phyloP scores from a whole-genome alignment of 1,139 yeast genomes.

The Lodderomyces parapsilosis region DNA sequence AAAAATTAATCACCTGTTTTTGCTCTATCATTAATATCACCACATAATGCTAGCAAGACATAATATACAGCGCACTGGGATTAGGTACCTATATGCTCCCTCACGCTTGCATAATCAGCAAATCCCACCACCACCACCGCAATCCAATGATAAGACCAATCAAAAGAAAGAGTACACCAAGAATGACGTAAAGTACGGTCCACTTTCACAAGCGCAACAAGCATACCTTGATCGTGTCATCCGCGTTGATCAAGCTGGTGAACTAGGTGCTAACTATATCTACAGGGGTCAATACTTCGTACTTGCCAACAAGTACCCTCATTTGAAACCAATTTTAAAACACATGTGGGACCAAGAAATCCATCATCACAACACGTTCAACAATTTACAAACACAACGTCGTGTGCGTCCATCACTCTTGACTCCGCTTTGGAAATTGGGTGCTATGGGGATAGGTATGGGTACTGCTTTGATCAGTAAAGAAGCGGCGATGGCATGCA shows the following conservation, averaged over 20 bases:
- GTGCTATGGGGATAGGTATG: constrained; percentile 84
- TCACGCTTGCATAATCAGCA: not conserved
- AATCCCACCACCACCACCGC: not conserved
- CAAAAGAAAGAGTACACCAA: constrained; percentile 19
- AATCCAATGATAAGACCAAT: not conserved
- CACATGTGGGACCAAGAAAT: constrained; percentile 99
- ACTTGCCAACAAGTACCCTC: constrained; percentile 67
- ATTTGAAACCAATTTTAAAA: constrained; percentile 66
- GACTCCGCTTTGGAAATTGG: constrained; percentile 91
- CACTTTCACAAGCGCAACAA: constrained; percentile 56
- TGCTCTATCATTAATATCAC: not conserved
- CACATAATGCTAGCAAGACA: not conserved
- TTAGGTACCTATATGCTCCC: not conserved
- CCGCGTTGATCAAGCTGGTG: constrained; percentile 98
- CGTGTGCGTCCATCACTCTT: constrained; percentile 88
- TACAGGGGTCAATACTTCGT: constrained; percentile 89
- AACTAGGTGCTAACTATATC: constrained; percentile 93
- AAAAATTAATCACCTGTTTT: not conserved
- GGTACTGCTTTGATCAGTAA: constrained; percentile 85
- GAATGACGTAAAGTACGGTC: constrained; percentile 32
- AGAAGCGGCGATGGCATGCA: constrained; percentile 99
- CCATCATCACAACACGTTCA: constrained; percentile 84
- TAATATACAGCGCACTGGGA: not conserved
- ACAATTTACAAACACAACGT: constrained; percentile 67
- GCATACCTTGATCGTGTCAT: constrained; percentile 75